Evolutionary conservation across 495 filamentous ascomycete species (phyloP).

Genomic region (Penicillium atrosanguineum): DNA sequence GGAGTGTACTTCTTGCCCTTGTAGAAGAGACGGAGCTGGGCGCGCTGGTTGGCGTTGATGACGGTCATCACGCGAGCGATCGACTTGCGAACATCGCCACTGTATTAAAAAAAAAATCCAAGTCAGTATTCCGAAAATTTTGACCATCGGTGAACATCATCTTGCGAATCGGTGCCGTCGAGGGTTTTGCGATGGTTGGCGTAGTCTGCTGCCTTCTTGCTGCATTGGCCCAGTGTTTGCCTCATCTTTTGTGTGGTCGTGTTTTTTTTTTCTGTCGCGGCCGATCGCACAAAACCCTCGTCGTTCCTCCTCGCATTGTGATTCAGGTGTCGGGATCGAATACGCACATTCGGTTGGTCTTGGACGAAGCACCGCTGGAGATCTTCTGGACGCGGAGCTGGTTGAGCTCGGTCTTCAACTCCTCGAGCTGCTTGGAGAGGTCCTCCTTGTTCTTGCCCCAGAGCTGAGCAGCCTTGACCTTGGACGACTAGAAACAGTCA

Average conservation of each 20-base stretch:
- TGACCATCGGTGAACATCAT: conserved; percentile 1
- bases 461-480: conserved; percentile 92
- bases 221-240: not conserved
- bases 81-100: conserved; percentile 98
- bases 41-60: conserved; percentile 98
- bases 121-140: conserved; percentile 24
- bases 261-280: conserved; percentile 7
- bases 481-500: conserved; percentile 65
- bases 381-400: conserved; percentile 97
- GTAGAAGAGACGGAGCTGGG: conserved; percentile 98
- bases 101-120: conserved; percentile 37
- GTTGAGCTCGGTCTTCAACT: conserved; percentile 91
- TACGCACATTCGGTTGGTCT: conserved; percentile 95
- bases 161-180: conserved; percentile 6
- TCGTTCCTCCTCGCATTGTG: conserved; percentile 10
- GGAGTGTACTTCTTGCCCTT: conserved; percentile 98
- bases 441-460: conserved; percentile 99
- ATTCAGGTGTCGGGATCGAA: conserved; percentile 18
- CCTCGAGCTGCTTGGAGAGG: conserved; percentile 85
- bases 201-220: not conserved
- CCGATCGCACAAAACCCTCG: conserved; percentile 17
- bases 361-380: conserved; percentile 82
- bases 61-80: conserved; percentile 97
- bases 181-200: not conserved
- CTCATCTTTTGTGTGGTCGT: conserved; percentile 3